A percentile compares a stretch with the other conserved stretches of the same genome.
These are phyloP conservation scores for Pleurotus citrinopileatus DNA, from an alignment of 768 basidiomycete genomes.

Conservation along the genomic window DNA sequence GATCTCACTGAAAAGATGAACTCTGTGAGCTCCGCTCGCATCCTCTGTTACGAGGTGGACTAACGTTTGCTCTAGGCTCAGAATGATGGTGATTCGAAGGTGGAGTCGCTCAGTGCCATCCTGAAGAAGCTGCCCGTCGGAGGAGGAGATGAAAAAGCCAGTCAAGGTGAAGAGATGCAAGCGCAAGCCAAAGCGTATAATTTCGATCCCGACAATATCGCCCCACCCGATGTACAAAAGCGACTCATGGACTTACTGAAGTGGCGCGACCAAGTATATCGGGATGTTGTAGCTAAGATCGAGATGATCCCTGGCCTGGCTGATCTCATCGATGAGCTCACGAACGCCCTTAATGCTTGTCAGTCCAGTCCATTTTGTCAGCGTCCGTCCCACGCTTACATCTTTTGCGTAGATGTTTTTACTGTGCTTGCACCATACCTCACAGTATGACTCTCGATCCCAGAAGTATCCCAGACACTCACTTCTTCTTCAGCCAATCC, in stretches of 20 bases:
- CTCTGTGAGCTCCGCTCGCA: slow-evolving; percentile 22
- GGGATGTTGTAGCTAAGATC: slow-evolving; percentile 50
- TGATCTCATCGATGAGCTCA: slow-evolving; percentile 55
- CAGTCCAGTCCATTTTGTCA: slow-evolving; percentile 17
- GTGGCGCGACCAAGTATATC: slow-evolving; percentile 63
- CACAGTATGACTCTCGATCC: slow-evolving; percentile 32
- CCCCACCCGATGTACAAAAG: slow-evolving; percentile 61
- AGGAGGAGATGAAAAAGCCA: slow-evolving; percentile 48
- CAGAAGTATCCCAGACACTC: background rate
- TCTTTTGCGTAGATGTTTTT: slow-evolving; percentile 47
- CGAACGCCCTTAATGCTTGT: slow-evolving; percentile 69
- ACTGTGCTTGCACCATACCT: slow-evolving; percentile 66
- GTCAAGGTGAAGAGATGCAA: slow-evolving; percentile 54
- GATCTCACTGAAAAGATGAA: slow-evolving; percentile 52
- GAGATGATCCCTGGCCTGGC: slow-evolving; percentile 64
- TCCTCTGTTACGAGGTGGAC: too few relatives aligned
- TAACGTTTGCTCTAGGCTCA: slow-evolving; percentile 21
- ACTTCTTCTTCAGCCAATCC: slow-evolving; percentile 45
- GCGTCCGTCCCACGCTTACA: background rate
- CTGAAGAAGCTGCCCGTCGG: slow-evolving; percentile 50
- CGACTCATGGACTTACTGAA: slow-evolving; percentile 53
- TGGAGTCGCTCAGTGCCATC: slow-evolving; percentile 38
- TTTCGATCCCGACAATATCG: slow-evolving; percentile 60
- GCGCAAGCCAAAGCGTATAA: slow-evolving; percentile 55
- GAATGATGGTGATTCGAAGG: slow-evolving; percentile 32